Conservation (phyloP, 192 early-diverging fungal species). For the Jimgerdemannia lactiflua region DNA sequence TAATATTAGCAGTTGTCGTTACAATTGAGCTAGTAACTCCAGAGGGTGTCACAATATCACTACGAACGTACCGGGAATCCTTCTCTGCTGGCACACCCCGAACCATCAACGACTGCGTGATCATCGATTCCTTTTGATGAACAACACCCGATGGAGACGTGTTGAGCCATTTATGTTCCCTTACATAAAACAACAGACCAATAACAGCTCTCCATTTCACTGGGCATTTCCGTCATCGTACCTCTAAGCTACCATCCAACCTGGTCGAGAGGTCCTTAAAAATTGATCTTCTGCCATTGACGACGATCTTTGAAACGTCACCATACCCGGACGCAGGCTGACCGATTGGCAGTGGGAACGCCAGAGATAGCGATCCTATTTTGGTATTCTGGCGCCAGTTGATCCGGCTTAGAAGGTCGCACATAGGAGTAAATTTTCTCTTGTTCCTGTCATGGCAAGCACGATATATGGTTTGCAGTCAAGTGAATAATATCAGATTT, state of each 20-base stretch:
- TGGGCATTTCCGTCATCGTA: not conserved
- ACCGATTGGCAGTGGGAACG: conserved; percentile 24
- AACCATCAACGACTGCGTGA: not conserved
- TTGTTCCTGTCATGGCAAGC: not conserved
- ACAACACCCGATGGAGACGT: not conserved
- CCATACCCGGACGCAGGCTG: not conserved
- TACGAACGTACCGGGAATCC: not conserved
- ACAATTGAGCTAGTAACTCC: too few relatives aligned
- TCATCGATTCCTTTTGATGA: not conserved
- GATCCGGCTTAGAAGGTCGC: conserved; percentile 28
- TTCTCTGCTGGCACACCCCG: not conserved
- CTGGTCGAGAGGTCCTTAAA: not conserved
- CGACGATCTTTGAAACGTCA: not conserved
- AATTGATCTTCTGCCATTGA: not conserved
- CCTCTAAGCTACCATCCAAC: not conserved
- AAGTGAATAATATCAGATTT: too few relatives aligned
- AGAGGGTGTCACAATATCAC: too few relatives aligned
- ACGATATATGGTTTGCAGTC: too few relatives aligned
- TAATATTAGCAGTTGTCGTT: too few relatives aligned
- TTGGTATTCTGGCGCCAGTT: conserved; percentile 46
- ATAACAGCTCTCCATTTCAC: too few relatives aligned
- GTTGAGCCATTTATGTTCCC: too few relatives aligned
- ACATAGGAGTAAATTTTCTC: conserved; percentile 20
- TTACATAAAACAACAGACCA: too few relatives aligned
- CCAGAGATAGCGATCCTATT: conserved; percentile 29